Conservation (phyloP, 805 yeast genomes). For the Pichia ethanolica region DNA sequence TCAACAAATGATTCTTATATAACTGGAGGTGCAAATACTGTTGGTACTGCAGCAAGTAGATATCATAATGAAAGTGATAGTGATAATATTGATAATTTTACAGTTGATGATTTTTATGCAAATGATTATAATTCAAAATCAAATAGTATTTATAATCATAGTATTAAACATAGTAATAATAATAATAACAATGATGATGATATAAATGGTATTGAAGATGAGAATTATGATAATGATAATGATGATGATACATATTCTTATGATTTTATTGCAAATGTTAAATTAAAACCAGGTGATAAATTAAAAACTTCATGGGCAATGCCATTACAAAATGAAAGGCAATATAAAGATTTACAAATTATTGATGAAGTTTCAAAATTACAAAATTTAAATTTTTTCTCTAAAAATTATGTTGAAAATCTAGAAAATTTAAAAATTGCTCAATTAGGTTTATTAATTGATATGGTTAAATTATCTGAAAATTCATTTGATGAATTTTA, state of each 20-base stretch:
- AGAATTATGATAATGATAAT: slow-evolving; percentile 4
- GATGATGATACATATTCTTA: slow-evolving; percentile 7
- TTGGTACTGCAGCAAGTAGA: not conserved
- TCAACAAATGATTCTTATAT: not conserved
- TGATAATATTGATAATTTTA: not conserved
- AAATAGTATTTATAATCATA: too few species aligned
- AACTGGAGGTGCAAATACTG: not conserved
- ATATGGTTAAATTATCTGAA: slow-evolving; percentile 30
- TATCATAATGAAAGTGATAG: not conserved
- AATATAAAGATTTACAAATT: slow-evolving; percentile 85
- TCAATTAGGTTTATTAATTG: slow-evolving; percentile 43
- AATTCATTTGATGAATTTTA: slow-evolving; percentile 25
- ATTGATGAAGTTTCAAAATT: slow-evolving; percentile 69
- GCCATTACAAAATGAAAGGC: slow-evolving; percentile 61
- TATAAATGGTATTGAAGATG: not conserved
- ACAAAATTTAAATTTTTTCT: slow-evolving; percentile 46
- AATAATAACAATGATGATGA: slow-evolving; percentile 1
- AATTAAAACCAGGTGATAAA: slow-evolving; percentile 33
- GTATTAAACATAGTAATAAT: not conserved
- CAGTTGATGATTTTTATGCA: not conserved
- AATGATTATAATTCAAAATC: too few species aligned
- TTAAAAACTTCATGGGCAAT: slow-evolving; percentile 49
- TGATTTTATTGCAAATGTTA: slow-evolving; percentile 10
- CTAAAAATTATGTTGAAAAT: slow-evolving; percentile 42
- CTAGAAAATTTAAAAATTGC: slow-evolving; percentile 45